phyloP scores from a whole-genome alignment of 768 basidiomycete species.

The Coprinopsis sp. region DNA sequence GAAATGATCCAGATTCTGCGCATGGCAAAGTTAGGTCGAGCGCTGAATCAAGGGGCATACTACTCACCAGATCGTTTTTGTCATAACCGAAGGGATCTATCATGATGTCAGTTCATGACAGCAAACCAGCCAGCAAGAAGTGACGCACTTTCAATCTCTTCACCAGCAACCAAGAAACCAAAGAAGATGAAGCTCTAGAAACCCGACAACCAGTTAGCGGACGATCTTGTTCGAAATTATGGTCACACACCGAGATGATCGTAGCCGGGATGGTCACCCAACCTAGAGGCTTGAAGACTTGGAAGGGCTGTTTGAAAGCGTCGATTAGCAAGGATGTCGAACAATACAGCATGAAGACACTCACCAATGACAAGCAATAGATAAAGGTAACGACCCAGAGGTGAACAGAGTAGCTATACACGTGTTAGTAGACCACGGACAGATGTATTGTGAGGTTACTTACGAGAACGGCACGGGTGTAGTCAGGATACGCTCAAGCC shows the following conservation, averaged over 20 bases:
- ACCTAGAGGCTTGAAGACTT: conserved; percentile 48
- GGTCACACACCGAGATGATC: conserved; percentile 41
- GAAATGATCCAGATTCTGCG: conserved; percentile 64
- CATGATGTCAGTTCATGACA: neutral
- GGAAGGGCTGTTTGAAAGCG: conserved; percentile 48
- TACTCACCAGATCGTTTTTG: conserved; percentile 62
- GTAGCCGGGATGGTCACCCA: conserved; percentile 69
- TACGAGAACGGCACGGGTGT: conserved; percentile 77
- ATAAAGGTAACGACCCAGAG: conserved; percentile 61
- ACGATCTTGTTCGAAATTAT: conserved; percentile 3
- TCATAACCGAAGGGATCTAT: conserved; percentile 58
- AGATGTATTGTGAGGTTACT: conserved; percentile 14
- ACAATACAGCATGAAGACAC: conserved; percentile 11
- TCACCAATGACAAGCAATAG: conserved; percentile 57
- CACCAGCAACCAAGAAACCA: conserved; percentile 68
- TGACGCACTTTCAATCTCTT: conserved; percentile 66
- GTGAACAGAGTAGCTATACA: conserved; percentile 57
- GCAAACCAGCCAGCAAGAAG: conserved; percentile 2
- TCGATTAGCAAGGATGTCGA: neutral
- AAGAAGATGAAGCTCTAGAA: conserved; percentile 63
- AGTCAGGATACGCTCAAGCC: conserved; percentile 67
- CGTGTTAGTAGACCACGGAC: neutral
- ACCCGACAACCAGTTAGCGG: conserved; percentile 1
- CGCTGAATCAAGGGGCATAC: conserved; percentile 1
- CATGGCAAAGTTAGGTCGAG: neutral